Conservation (phyloP, 1,139 yeast genomes). For the Meyerozyma smithsonii region DNA sequence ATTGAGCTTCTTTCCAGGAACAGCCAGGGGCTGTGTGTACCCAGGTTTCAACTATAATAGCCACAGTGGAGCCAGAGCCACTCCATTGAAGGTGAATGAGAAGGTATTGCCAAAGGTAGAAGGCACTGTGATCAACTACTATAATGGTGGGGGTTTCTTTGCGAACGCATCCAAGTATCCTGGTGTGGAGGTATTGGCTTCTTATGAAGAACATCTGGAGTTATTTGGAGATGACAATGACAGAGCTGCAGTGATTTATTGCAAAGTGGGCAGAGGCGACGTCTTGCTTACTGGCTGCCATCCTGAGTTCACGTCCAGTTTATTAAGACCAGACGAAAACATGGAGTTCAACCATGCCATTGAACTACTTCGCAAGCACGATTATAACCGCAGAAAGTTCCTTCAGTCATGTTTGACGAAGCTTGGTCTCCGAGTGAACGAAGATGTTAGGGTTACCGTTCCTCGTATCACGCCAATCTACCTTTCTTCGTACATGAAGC, state of each 20-base stretch:
- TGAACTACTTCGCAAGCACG: slow-evolving; percentile 32
- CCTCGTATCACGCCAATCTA: slow-evolving; percentile 68
- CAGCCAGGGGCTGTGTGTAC: slow-evolving; percentile 74
- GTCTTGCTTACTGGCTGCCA: slow-evolving; percentile 84
- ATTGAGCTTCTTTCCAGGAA: slow-evolving; percentile 75
- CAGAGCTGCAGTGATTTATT: slow-evolving; percentile 68
- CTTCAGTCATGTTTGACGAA: slow-evolving; percentile 50
- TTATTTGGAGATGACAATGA: slow-evolving; percentile 32
- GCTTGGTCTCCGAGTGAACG: slow-evolving; percentile 66
- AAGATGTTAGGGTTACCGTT: slow-evolving; percentile 40
- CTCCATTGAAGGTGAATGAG: slow-evolving; percentile 37
- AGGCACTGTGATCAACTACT: slow-evolving; percentile 37
- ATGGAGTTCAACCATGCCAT: slow-evolving; percentile 32
- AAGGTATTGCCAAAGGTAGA: slow-evolving; percentile 21
- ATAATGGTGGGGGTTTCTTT: slow-evolving; percentile 88
- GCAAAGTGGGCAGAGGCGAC: slow-evolving; percentile 68
- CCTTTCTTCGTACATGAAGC: slow-evolving; percentile 32
- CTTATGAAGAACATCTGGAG: slow-evolving; percentile 46
- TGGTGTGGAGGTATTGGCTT: slow-evolving; percentile 68
- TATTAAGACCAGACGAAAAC: slow-evolving; percentile 32
- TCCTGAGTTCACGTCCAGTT: slow-evolving; percentile 72
- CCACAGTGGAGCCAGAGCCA: slow-evolving; percentile 70
- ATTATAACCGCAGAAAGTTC: slow-evolving; percentile 48
- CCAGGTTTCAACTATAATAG: slow-evolving; percentile 76
- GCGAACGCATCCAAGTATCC: slow-evolving; percentile 60